A percentile compares a stretch with the other conserved stretches of the same genome.
Conservation (phyloP, 139 green algal genomes). For the Choricystis sp. region DNA sequence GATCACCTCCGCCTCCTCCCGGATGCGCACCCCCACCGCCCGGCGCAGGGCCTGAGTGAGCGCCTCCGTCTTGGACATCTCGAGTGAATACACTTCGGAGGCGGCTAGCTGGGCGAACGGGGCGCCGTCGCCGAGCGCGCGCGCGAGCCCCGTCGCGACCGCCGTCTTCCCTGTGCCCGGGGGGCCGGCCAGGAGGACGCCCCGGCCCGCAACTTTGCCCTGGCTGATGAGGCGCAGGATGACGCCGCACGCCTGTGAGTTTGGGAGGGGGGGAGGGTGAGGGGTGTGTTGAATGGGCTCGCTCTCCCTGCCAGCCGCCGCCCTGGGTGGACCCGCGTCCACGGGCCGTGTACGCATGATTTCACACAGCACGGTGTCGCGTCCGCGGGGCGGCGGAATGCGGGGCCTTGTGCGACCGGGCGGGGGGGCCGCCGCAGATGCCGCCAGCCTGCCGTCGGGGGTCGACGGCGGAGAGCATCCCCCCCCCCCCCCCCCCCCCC, state of each 20-base stretch:
- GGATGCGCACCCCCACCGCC: slow-evolving; percentile 93
- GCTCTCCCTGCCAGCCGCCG: no score
- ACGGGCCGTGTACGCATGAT: no score
- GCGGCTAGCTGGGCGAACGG: slow-evolving; percentile 96
- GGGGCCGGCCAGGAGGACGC: slow-evolving; percentile 85
- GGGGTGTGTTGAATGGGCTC: no score
- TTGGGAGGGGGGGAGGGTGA: no score
- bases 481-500: no score
- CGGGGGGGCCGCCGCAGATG: no score
- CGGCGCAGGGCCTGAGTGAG: slow-evolving; percentile 96
- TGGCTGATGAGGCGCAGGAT: slow-evolving; percentile 93
- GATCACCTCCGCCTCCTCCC: slow-evolving; percentile 97
- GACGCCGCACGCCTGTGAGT: slow-evolving; percentile 69
- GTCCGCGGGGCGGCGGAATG: no score
- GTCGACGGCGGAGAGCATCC: not conserved
- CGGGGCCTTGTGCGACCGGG: no score
- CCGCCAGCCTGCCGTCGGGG: no score
- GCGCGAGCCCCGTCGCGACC: slow-evolving; percentile 94
- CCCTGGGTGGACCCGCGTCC: no score
- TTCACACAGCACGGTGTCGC: no score
- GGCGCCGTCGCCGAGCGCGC: slow-evolving; percentile 88
- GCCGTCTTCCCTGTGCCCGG: slow-evolving; percentile 95
- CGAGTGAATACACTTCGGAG: slow-evolving; percentile 93
- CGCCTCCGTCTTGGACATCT: slow-evolving; percentile 98
- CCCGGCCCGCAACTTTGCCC: slow-evolving; percentile 87